phyloP scores from a whole-genome alignment of 2,329 filamentous ascomycete genomes.

The Lasiodiplodia theobromae region DNA sequence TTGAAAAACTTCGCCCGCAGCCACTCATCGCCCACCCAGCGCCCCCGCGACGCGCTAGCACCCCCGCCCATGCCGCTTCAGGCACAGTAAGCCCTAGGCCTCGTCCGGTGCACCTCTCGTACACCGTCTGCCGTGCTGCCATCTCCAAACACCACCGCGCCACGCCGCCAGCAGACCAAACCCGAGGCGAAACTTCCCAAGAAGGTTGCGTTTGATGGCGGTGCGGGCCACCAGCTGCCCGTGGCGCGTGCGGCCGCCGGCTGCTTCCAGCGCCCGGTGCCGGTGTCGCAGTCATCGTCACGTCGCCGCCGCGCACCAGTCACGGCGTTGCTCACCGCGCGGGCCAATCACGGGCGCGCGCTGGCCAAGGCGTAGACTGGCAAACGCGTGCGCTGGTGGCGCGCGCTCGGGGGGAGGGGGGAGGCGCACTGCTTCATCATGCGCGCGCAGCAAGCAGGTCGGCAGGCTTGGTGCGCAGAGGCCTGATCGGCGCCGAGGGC shows the following conservation, averaged over 20 bases:
- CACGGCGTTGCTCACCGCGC: background rate
- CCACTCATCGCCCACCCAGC: background rate
- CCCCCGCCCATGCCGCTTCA: background rate
- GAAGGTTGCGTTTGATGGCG: background rate
- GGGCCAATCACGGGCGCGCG: background rate
- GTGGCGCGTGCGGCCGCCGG: background rate
- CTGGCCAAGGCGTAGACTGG: conserved; percentile 1
- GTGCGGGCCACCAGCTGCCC: conserved; percentile 19
- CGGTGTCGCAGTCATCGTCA: conserved; percentile 25
- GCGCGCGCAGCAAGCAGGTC: conserved; percentile 11
- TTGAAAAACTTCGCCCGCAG: background rate
- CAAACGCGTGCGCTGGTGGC: conserved; percentile 11
- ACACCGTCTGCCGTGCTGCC: conserved; percentile 12
- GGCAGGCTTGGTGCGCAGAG: background rate
- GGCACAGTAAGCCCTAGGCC: background rate
- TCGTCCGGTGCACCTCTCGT: background rate
- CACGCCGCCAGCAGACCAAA: conserved; percentile 13
- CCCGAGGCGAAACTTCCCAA: conserved; percentile 3
- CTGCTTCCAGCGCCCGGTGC: background rate
- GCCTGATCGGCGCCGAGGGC: conserved; percentile 21
- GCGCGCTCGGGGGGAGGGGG: background rate
- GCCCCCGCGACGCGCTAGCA: background rate
- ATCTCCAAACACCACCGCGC: conserved; percentile 10
- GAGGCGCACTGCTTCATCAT: conserved; percentile 23
- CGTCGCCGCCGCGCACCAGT: conserved; percentile 10